Base-by-base conservation (phyloP, 352 stramenopile species). In the Plasmopara viticola region DNA sequence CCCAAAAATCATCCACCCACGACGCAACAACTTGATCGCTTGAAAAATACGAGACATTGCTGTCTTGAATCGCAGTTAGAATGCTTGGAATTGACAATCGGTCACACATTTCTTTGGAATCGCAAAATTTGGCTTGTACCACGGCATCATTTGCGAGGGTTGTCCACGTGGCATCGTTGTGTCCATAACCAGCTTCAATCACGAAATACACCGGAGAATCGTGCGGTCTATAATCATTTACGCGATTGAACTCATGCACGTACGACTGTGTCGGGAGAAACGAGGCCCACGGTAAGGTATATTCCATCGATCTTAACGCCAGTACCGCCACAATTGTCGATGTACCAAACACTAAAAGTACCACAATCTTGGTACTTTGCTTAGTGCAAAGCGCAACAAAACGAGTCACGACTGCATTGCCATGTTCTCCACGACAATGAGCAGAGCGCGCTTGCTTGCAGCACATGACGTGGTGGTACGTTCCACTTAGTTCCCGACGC, bases 1-100 rank as follows among this genome's bases (percentile, higher is more conserved):
- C 38, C 78, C 78, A 89, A 58, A 88, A 86, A 49, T 88, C 71
- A 59, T 90, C 80, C 15, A 89, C 58, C 80, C 80, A 90, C 33
- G 80, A 90, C 29, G 67, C 68, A 54, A 78, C 71, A 29, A 77
- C 56, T 18, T 30, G 33, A 15, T 63, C 64, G 2, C 66, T 57
- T 44, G 70, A 74, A 37, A 87, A 69, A 52, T 70, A 78, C 14
- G 75, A 77, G 8, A 78, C 48, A 33, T 60, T 66, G 10, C 56
- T 59, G n/a, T 25, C 70, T 51, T 5, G 41, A 51, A 29, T 70
- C 6, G 68, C 56, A 29, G 65, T 70, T 14, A 88, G 56, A 30
- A 88, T 79, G 44, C 75, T 86, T 0, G 79, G 74, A 30, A 90
- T 62, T 9, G 79, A 84, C 13, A 74, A 53, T 10, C 77, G 53